phyloP scores from a whole-genome alignment of 2,329 filamentous ascomycete species.

The Endoconidiophora polonica region DNA sequence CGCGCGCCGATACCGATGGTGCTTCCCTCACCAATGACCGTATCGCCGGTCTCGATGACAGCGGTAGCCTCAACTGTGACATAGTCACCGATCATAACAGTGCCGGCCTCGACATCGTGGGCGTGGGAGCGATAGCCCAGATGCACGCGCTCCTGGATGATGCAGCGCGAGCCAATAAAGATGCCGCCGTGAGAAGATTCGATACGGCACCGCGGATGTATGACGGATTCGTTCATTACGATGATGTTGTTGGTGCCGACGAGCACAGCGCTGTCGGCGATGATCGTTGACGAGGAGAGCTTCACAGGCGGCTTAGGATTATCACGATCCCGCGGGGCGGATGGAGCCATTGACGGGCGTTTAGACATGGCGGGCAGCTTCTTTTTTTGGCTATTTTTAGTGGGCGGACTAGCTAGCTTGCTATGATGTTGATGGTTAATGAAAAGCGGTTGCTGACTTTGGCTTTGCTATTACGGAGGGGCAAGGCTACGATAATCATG shows the following conservation, averaged over 20 bases:
- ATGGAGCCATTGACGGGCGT: constrained; percentile 39
- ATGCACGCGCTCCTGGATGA: constrained; percentile 55
- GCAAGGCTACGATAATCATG: constrained; percentile 6
- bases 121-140: constrained; percentile 29
- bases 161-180: constrained; percentile 62
- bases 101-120: constrained; percentile 22
- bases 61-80: constrained; percentile 45
- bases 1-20: constrained; percentile 41
- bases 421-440: not conserved
- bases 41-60: constrained; percentile 44
- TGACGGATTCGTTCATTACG: constrained; percentile 57
- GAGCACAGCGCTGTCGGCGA: constrained; percentile 45
- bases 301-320: constrained; percentile 41
- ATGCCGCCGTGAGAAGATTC: constrained; percentile 66
- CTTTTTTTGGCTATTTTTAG: not conserved
- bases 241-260: constrained; percentile 62
- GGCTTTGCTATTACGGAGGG: not conserved
- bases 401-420: not conserved
- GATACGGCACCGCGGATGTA: constrained; percentile 75
- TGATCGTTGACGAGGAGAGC: constrained; percentile 42
- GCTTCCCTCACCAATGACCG: constrained; percentile 43
- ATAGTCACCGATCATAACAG: constrained; percentile 42
- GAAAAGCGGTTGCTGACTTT: not conserved
- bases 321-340: constrained; percentile 30
- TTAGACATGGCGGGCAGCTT: constrained; percentile 21